These are phyloP conservation scores for sweet orange (Citrus sinensis) DNA, from an alignment of 345 rosid genomes.

Conservation along the genomic window DNA sequence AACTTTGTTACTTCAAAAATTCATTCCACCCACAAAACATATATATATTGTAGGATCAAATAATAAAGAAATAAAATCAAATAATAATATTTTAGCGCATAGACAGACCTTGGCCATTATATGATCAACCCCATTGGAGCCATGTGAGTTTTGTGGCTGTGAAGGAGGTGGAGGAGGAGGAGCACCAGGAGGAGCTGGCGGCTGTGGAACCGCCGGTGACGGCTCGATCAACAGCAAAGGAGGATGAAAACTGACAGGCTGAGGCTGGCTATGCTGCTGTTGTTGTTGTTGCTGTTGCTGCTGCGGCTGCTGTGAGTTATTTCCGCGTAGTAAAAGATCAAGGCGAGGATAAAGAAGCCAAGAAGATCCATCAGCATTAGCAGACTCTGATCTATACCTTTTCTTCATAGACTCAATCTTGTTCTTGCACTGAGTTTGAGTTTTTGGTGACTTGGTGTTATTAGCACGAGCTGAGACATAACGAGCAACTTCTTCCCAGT, in stretches of 20 bases:
- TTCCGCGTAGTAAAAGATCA: constrained; percentile 77
- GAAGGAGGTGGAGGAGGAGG: constrained; percentile 29
- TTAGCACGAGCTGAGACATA: constrained; percentile 68
- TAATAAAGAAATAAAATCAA: too few relatives aligned
- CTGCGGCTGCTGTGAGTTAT: constrained; percentile 18
- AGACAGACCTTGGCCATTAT: constrained; percentile 51
- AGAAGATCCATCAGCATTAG: constrained; percentile 65
- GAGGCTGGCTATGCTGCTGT: neutral
- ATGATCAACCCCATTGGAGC: constrained; percentile 62
- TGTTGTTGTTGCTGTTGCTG: neutral
- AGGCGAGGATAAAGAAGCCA: constrained; percentile 93
- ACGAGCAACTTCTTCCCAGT: constrained; percentile 92
- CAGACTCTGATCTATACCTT: constrained; percentile 85
- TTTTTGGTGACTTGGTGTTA: constrained; percentile 67
- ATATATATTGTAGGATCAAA: too few relatives aligned
- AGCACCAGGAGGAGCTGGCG: constrained; percentile 14
- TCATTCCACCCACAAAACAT: too few relatives aligned
- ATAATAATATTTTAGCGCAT: neutral
- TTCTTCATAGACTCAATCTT: constrained; percentile 99
- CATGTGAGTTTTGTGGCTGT: constrained; percentile 54
- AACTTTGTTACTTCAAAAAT: too few relatives aligned
- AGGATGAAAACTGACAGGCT: constrained; percentile 15
- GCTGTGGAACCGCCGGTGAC: constrained; percentile 15
- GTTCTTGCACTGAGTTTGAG: constrained; percentile 98
- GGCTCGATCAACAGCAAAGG: constrained; percentile 48